These are phyloP conservation scores for Endothia cerciana DNA, from an alignment of 2,329 filamentous ascomycete genomes.

Conservation along the genomic window DNA sequence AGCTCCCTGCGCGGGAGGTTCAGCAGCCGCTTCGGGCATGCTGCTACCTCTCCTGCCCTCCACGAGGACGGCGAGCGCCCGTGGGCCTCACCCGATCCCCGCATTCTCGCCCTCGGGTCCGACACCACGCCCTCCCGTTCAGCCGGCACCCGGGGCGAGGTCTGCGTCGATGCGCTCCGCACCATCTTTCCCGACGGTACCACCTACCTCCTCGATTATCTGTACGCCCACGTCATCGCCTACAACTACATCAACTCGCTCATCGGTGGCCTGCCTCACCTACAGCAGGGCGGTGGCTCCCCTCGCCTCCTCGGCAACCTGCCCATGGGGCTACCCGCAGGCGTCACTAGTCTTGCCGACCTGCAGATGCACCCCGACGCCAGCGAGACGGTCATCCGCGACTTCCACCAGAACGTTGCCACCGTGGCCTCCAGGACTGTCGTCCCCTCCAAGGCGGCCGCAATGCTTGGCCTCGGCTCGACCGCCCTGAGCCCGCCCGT, in stretches of 20 bases:
- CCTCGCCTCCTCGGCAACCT: slow-evolving; percentile 13
- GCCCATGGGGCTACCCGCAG: slow-evolving; percentile 20
- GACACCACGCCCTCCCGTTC: slow-evolving; percentile 4
- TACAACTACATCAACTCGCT: slow-evolving; percentile 59
- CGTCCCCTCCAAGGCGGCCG: slow-evolving; percentile 58
- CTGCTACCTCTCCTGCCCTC: slow-evolving; percentile 4
- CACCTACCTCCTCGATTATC: slow-evolving; percentile 60
- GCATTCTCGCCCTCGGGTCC: slow-evolving; percentile 8
- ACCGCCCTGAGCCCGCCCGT: slow-evolving; percentile 31
- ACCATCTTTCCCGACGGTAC: slow-evolving; percentile 57
- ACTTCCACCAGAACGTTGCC: slow-evolving; percentile 32
- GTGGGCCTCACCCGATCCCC: slow-evolving; percentile 15
- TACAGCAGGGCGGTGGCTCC: not conserved
- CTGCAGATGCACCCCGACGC: slow-evolving; percentile 26
- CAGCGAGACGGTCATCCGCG: slow-evolving; percentile 22
- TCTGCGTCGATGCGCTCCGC: slow-evolving; percentile 42
- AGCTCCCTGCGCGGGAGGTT: slow-evolving; percentile 24
- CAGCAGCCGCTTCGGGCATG: slow-evolving; percentile 13
- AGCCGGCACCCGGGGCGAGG: slow-evolving; percentile 6
- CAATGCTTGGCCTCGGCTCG: slow-evolving; percentile 51
- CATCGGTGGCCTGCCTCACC: slow-evolving; percentile 31
- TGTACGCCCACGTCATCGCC: slow-evolving; percentile 62
- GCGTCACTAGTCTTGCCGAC: slow-evolving; percentile 30
- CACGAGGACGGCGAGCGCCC: slow-evolving; percentile 10
- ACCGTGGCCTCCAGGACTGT: slow-evolving; percentile 31